Percentiles rank a stretch among this genome's conserved stretches.
Conservation (phyloP, 257 asterid species). For the Datura wrightii region DNA sequence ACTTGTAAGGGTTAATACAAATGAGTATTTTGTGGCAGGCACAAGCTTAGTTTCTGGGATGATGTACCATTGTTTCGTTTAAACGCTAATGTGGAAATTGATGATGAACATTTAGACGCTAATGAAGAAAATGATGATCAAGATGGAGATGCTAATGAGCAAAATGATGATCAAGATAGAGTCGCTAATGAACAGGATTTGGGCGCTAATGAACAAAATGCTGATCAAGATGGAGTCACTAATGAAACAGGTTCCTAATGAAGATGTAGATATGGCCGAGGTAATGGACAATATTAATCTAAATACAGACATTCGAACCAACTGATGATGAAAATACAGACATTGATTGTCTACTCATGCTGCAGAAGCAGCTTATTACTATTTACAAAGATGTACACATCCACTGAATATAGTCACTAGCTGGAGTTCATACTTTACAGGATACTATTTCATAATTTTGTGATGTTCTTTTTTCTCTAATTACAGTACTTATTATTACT, state of each 20-base stretch:
- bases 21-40: not conserved
- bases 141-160: not conserved
- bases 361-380: not conserved
- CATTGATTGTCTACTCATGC: not conserved
- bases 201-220: not conserved
- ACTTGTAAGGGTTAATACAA: conserved; percentile 12
- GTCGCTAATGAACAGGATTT: not conserved
- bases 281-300: not conserved
- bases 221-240: not conserved
- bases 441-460: not conserved
- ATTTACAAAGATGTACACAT: not conserved
- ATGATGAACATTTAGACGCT: not conserved
- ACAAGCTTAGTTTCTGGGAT: not conserved
- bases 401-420: not conserved
- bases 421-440: not conserved
- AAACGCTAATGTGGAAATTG: not conserved
- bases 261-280: not conserved
- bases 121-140: not conserved
- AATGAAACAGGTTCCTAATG: not conserved
- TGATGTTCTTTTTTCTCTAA: not conserved
- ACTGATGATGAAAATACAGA: not conserved
- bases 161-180: not conserved
- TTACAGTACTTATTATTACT: not conserved
- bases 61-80: not conserved
- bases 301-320: not conserved